A percentile compares a stretch with the other conserved stretches of the same genome.
phyloP scores from a whole-genome alignment of 108 stramenopile species.

The Skeletonema potamos region DNA sequence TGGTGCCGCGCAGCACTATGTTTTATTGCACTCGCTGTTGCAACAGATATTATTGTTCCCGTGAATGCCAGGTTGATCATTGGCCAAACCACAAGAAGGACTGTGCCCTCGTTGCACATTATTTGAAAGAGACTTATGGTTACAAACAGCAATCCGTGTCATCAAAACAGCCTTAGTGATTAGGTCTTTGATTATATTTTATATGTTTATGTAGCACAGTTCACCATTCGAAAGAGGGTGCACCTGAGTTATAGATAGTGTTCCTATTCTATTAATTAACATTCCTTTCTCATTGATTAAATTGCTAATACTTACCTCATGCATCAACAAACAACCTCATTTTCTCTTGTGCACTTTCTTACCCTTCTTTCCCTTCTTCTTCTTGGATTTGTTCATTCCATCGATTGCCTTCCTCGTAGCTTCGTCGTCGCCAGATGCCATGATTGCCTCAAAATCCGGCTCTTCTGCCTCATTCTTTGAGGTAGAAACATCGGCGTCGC shows the following conservation, averaged over 20 bases:
- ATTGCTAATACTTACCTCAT: neutral
- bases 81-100: too few species aligned
- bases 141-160: too few species aligned
- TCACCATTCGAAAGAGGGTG: neutral
- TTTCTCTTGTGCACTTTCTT: constrained; percentile 60
- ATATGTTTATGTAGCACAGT: too few species aligned
- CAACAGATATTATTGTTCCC: too few species aligned
- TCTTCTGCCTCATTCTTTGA: constrained; percentile 30
- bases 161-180: too few species aligned
- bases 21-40: too few species aligned
- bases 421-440: constrained; percentile 44
- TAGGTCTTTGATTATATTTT: too few species aligned
- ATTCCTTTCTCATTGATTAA: neutral
- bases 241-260: neutral
- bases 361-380: constrained; percentile 57
- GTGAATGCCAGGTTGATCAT: too few species aligned
- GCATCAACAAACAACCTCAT: neutral
- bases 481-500: constrained; percentile 8
- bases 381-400: constrained; percentile 69
- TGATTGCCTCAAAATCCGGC: constrained; percentile 73
- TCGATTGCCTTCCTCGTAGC: constrained; percentile 36
- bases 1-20: too few species aligned
- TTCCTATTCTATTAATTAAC: neutral
- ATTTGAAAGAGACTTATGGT: too few species aligned
- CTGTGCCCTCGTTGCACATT: too few species aligned